Percentiles rank a stretch among this genome's conserved stretches.
Conservation (phyloP, 2,329 filamentous ascomycete genomes). For the Phymatotrichopsis omnivora region DNA sequence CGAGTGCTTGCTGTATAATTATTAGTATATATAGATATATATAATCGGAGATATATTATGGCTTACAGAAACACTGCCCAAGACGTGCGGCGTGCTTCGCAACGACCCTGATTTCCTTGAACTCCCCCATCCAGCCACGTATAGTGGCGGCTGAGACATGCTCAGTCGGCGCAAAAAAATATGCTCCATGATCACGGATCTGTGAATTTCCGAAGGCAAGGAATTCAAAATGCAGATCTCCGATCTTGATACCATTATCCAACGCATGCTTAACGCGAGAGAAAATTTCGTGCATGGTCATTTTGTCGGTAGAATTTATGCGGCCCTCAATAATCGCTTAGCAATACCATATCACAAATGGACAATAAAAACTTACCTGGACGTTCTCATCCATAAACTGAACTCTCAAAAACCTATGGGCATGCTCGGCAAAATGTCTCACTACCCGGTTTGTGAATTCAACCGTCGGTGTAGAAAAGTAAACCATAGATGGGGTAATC, state of each 20-base stretch:
- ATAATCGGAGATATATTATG: neutral
- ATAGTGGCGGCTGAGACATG: conserved; percentile 64
- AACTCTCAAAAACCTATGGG: conserved; percentile 77
- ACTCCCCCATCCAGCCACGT: conserved; percentile 75
- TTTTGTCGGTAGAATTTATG: conserved; percentile 48
- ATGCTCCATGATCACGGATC: conserved; percentile 80
- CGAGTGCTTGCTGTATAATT: conserved; percentile 56
- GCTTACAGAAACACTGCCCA: conserved; percentile 73
- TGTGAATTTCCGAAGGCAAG: conserved; percentile 94
- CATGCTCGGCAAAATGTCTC: conserved; percentile 55
- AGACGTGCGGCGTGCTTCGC: conserved; percentile 83
- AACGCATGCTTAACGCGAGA: conserved; percentile 62
- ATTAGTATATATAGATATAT: conserved; percentile 2
- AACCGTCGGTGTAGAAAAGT: conserved; percentile 64
- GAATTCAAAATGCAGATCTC: conserved; percentile 74
- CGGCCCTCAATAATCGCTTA: conserved; percentile 40
- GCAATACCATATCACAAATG: neutral
- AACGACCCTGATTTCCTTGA: conserved; percentile 68
- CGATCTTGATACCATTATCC: conserved; percentile 69
- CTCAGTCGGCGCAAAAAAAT: conserved; percentile 72
- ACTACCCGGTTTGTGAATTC: conserved; percentile 85
- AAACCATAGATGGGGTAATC: conserved; percentile 75
- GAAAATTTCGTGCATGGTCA: conserved; percentile 59
- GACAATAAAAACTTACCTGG: conserved; percentile 34
- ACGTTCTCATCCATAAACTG: conserved; percentile 77